A percentile compares a stretch with the other conserved stretches of the same genome.
Evolutionary conservation across 768 basidiomycete species (phyloP).

Genomic region (Mycena olivaceomarginata): DNA sequence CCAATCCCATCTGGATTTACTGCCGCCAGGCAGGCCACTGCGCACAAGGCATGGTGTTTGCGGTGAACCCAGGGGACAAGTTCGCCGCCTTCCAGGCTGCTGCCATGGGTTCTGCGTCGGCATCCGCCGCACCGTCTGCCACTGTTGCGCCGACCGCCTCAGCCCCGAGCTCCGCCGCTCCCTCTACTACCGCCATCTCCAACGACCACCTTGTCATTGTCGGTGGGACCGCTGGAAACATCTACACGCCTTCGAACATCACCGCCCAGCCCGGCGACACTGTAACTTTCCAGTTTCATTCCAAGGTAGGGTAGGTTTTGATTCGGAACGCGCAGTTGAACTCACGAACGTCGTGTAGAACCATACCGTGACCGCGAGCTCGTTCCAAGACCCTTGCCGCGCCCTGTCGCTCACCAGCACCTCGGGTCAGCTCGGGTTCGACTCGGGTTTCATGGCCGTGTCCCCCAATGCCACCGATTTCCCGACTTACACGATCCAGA

Average conservation of each 20-base stretch:
- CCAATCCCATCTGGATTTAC: slow-evolving; percentile 74
- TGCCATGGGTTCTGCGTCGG: slow-evolving; percentile 59
- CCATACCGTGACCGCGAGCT: slow-evolving; percentile 67
- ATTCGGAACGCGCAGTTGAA: too few species aligned
- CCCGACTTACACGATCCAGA: slow-evolving; percentile 70
- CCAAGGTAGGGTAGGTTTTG: too few species aligned
- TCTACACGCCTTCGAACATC: slow-evolving; percentile 67
- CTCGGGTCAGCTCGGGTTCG: slow-evolving; percentile 64
- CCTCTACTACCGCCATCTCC: slow-evolving; percentile 42
- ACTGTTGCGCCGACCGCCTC: slow-evolving; percentile 48
- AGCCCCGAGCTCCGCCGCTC: slow-evolving; percentile 43
- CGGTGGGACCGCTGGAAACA: slow-evolving; percentile 60
- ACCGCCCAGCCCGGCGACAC: slow-evolving; percentile 67
- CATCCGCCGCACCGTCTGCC: slow-evolving; percentile 47
- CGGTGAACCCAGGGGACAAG: slow-evolving; percentile 75
- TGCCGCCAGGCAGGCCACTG: slow-evolving; percentile 77
- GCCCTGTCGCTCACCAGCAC: slow-evolving; percentile 65
- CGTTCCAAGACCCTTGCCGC: slow-evolving; percentile 64
- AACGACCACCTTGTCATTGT: slow-evolving; percentile 65
- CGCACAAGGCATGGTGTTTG: slow-evolving; percentile 78
- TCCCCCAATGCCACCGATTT: slow-evolving; percentile 62
- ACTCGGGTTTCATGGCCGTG: slow-evolving; percentile 73
- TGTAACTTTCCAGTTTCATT: slow-evolving; percentile 67
- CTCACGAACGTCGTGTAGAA: slow-evolving; percentile 48
- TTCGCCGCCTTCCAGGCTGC: slow-evolving; percentile 74